Evolutionary conservation across 1,284 basidiomycete genomes (phyloP), one percentile per base, ranked within the genome.

Genomic region (Melanopsichium pennsylvanicum): DNA sequence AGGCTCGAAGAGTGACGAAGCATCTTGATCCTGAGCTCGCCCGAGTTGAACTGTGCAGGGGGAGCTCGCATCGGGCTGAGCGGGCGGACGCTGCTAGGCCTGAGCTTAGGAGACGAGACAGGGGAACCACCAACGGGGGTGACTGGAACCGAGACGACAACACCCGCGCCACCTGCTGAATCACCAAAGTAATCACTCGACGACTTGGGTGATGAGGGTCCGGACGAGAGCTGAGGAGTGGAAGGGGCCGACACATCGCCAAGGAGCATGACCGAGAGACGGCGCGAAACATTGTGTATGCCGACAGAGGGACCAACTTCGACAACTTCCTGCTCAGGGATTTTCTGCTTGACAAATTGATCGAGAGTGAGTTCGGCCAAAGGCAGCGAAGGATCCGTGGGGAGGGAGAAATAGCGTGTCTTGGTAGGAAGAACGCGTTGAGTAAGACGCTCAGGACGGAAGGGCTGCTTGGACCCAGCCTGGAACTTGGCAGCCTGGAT

Each of bases 401-500:
- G 58, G 11, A 71, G 46, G 21, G 58, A 54, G 23, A 70, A 70
- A 54, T 62, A 71, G 9, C 60, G 59, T 7, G 49, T 61, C 58
- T 61, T 52, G 44, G 54, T 68, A 12, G 54, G 48, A 3, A 68
- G n/a, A 11, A 19, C 32, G 19, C 58, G 47, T n/a, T n/a, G n/a
- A n/a, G 22, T 23, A 9, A 58, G 45, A 27, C 64, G 47, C 12
- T 58, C 49, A 23, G 57, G 40, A 7, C 54, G 46, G 47, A 60
- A 44, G 15, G 57, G 56, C 40, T 42, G 41, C 56, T 59, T 57
- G 44, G 54, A 63, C 12, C 62, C 62, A 1, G 49, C 40, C 50
- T 66, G 58, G 47, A 67, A 58, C 57, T 68, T 71, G 54, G 62
- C 69, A 8, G 49, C 41, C 38, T 58, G 64, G 15, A 64, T 37